These are phyloP conservation scores for Cupressus sempervirens DNA, from an alignment of 75 land plant species.

Conservation along the genomic window DNA sequence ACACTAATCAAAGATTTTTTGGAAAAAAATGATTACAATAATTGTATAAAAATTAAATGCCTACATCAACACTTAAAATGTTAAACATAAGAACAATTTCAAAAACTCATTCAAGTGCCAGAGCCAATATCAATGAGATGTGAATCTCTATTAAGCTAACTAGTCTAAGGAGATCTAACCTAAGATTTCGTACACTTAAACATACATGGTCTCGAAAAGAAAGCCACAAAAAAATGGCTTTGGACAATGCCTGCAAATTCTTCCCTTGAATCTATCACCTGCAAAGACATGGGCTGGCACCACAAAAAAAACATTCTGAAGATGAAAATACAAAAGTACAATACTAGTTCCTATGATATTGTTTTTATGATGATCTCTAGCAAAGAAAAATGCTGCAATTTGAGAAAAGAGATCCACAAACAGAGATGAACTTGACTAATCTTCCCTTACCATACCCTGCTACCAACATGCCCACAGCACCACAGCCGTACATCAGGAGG, in stretches of 20 bases:
- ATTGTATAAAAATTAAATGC: conserved; percentile 4
- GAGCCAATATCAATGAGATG: conserved; percentile 3
- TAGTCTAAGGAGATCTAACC: neutral
- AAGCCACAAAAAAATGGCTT: conserved; percentile 6
- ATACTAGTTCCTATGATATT: conserved; percentile 3
- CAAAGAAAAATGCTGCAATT: conserved; percentile 3
- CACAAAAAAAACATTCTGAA: conserved; percentile 1
- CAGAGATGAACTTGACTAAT: neutral
- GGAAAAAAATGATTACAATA: neutral
- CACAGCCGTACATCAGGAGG: neutral
- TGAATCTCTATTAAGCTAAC: conserved; percentile 11
- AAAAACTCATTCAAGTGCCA: neutral
- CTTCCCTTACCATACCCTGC: neutral
- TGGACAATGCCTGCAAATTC: conserved; percentile 13
- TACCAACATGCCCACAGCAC: neutral
- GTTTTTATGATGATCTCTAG: conserved; percentile 5
- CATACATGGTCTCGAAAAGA: conserved; percentile 5
- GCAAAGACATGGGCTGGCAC: conserved; percentile 12
- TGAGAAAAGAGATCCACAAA: neutral
- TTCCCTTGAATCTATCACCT: conserved; percentile 13
- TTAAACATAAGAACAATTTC: neutral
- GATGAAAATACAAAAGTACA: neutral
- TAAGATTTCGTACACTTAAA: conserved; percentile 7
- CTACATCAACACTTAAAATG: neutral
- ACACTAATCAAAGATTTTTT: neutral